Base-by-base conservation (phyloP, 352 stramenopile species). In the Phytophthora citricola region DNA sequence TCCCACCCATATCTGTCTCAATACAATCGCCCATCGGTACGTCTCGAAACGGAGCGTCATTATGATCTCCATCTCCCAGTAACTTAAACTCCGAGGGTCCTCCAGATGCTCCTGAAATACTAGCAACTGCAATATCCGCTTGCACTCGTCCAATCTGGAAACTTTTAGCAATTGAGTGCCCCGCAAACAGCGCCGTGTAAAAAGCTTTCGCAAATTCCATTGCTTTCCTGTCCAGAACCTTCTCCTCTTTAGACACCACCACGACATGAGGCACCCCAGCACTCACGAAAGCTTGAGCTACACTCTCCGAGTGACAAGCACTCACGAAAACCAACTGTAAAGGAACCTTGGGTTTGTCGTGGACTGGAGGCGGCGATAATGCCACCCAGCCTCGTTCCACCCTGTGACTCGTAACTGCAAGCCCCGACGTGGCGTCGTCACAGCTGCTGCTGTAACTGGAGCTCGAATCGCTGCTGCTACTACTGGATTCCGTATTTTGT, bases 181-280 rank as follows among this genome's bases (percentile, higher is more conserved):
- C 84, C 0, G 83, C 84, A 31, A 96, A 91, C 12, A 97, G 60
- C 22, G 85, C 87, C n/a, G 86, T 91, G 71, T 97, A 97, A 66
- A 97, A 97, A n/a, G 83, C 83, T 44, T 88, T 92, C 60, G 81
- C 89, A 59, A 97, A 97, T 66, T 91, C 83, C 80, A 94, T 92
- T 7, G 88, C 88, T 58, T 93, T 94, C 67, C 91, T 84, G 55
- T 97, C 89, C 26, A 94, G 72, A 43, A 97, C 82, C 48, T 96
- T 93, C 57, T 89, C 80, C 57, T 92, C 81, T 41, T 87, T 90
- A 11, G 87, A 90, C 1, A 98, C 91, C 34, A 95, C 91, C 11
- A 98, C 85, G 2, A 98, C 92, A 46, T 98, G 92, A 2, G 89
- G 88, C 31, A 98, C 90, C 6, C 92, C 92, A 1, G 90, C 92